phyloP scores from a whole-genome alignment of 169 alveolate species.

The Plasmodium cynomolgi region DNA sequence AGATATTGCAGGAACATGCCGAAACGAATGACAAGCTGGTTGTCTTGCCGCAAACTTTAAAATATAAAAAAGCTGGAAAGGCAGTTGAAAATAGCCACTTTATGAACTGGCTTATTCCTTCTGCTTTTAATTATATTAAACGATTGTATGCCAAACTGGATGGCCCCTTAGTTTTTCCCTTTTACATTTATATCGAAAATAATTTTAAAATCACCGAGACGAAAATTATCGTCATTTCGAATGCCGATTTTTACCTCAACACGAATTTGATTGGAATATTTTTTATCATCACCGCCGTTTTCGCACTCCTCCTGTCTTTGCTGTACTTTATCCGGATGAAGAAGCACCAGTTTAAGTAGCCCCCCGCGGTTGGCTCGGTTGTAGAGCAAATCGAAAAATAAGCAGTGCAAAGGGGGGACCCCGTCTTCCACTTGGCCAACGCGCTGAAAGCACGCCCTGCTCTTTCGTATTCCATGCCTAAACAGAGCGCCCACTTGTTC shows the following conservation, averaged over 20 bases:
- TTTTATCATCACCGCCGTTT: constrained; percentile 32
- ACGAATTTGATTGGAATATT: constrained; percentile 18
- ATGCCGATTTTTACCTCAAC: constrained; percentile 6
- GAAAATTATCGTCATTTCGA: constrained; percentile 34
- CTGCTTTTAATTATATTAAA: constrained; percentile 84
- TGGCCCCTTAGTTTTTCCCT: constrained; percentile 83
- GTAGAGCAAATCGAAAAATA: background rate
- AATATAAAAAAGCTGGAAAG: constrained; percentile 79
- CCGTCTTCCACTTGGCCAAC: background rate
- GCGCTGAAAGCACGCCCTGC: background rate
- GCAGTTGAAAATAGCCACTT: constrained; percentile 88
- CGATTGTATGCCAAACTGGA: constrained; percentile 84
- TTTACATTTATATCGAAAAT: constrained; percentile 77
- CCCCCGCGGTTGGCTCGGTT: background rate
- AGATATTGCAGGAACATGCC: constrained; percentile 30
- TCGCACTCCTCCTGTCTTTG: constrained; percentile 29
- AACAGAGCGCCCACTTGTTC: background rate
- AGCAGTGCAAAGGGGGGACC: background rate
- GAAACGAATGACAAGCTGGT: constrained; percentile 59
- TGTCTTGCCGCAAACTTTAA: constrained; percentile 63
- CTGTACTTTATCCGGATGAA: constrained; percentile 40
- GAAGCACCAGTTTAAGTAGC: constrained; percentile 22
- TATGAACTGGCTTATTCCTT: constrained; percentile 88
- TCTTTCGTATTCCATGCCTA: background rate
- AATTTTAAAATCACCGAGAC: constrained; percentile 46